A percentile compares a stretch with the other conserved stretches of the same genome.
Evolutionary conservation across 176 grass and related monocot species (phyloP).

Genomic region (Pontederia crassipes): DNA sequence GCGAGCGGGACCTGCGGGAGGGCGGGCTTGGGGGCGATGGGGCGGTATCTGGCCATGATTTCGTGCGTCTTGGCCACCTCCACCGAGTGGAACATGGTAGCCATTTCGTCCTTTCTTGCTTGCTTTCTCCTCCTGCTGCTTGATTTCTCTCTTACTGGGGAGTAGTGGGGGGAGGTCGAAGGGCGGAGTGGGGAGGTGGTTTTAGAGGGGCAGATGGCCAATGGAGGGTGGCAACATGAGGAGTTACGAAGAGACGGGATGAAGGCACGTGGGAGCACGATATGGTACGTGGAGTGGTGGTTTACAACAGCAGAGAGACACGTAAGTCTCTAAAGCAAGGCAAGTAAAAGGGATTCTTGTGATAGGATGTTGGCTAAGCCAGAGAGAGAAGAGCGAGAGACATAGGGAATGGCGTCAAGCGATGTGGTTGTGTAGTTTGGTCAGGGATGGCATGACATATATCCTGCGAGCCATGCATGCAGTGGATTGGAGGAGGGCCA

Average conservation of each 20-base stretch:
- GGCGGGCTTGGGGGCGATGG: constrained; percentile 87
- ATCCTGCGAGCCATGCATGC: too few relatives aligned
- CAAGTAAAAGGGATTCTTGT: not conserved
- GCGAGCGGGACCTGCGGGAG: constrained; percentile 1
- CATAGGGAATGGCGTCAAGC: not conserved
- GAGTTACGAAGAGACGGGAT: not conserved
- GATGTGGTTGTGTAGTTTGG: not conserved
- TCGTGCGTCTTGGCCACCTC: constrained; percentile 83
- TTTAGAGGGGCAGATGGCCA: constrained; percentile 23
- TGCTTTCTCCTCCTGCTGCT: constrained; percentile 28
- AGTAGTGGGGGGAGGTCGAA: not conserved
- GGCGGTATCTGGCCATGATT: constrained; percentile 87
- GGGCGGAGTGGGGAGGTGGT: not conserved
- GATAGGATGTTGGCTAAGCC: not conserved
- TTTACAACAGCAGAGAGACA: not conserved
- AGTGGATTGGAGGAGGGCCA: too few relatives aligned
- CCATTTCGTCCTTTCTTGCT: not conserved
- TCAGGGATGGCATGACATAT: too few relatives aligned
- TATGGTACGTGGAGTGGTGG: constrained; percentile 12
- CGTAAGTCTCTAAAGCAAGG: not conserved
- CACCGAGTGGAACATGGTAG: constrained; percentile 48
- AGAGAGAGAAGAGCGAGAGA: not conserved
- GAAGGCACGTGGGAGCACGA: constrained; percentile 1
- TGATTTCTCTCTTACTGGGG: not conserved
- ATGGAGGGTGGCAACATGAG: constrained; percentile 65